Percentiles rank a stretch among this genome's conserved stretches.
phyloP scores from a whole-genome alignment of 2,329 filamentous ascomycete genomes.

The Proliferodiscus dingleyae region DNA sequence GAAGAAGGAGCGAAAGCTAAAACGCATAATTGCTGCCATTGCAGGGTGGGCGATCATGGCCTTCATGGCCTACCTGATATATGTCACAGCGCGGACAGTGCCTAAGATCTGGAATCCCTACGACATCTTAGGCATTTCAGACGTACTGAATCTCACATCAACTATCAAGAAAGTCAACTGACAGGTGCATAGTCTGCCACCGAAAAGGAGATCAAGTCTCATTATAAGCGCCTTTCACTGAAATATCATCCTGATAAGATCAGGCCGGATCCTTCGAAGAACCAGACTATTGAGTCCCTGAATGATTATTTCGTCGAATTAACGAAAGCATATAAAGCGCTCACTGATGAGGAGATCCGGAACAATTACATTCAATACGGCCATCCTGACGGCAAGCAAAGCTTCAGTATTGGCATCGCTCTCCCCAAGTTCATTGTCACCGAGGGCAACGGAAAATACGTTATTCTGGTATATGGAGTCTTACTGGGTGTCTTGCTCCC shows the following conservation, averaged over 20 bases:
- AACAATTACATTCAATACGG: slow-evolving; percentile 97
- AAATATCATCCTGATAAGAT: slow-evolving; percentile 93
- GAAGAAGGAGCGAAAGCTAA: slow-evolving; percentile 82
- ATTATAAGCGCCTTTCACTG: slow-evolving; percentile 81
- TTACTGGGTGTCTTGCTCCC: slow-evolving; percentile 87
- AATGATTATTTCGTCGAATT: slow-evolving; percentile 91
- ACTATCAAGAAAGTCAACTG: slow-evolving; percentile 12
- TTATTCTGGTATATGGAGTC: slow-evolving; percentile 81
- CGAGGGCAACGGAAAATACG: slow-evolving; percentile 92
- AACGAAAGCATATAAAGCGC: slow-evolving; percentile 94
- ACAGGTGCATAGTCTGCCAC: slow-evolving; percentile 56
- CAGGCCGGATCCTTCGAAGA: slow-evolving; percentile 75
- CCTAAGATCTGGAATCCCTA: slow-evolving; percentile 95
- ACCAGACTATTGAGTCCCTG: slow-evolving; percentile 78
- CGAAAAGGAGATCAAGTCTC: slow-evolving; percentile 88
- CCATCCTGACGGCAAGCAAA: slow-evolving; percentile 96
- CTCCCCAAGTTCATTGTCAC: slow-evolving; percentile 88
- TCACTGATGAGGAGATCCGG: slow-evolving; percentile 94
- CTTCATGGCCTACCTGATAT: slow-evolving; percentile 88
- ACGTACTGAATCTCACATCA: slow-evolving; percentile 46
- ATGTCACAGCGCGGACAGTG: slow-evolving; percentile 65
- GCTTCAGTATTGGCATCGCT: slow-evolving; percentile 95
- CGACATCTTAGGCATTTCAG: slow-evolving; percentile 81
- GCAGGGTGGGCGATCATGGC: slow-evolving; percentile 79
- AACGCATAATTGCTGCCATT: slow-evolving; percentile 72